Evolutionary conservation across 192 early-diverging fungal species (phyloP).

Genomic region (Phlyctochytrium planicorne): DNA sequence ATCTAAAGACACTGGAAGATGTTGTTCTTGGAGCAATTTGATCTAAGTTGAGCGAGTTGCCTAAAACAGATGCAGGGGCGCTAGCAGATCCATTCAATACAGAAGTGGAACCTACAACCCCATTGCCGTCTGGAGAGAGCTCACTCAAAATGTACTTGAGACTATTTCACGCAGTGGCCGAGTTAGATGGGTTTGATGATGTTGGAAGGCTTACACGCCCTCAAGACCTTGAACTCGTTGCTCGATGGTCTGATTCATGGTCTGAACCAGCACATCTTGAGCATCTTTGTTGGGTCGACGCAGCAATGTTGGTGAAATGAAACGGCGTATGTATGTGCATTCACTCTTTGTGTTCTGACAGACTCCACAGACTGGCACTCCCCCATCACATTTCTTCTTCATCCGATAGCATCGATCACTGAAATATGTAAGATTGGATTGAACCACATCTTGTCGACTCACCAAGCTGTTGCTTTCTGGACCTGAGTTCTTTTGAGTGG

Average conservation of each 20-base stretch:
- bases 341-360: neutral
- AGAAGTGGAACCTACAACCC: no score
- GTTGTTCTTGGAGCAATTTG: neutral
- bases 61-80: neutral
- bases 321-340: conserved; percentile 5
- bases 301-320: neutral
- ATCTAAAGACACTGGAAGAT: neutral
- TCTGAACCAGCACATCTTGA: neutral
- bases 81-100: neutral
- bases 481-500: no score
- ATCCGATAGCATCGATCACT: conserved; percentile 1
- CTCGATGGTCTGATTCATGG: neutral
- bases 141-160: no score
- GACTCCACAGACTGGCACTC: neutral
- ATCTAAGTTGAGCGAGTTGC: neutral
- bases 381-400: neutral
- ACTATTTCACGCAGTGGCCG: no score
- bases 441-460: neutral
- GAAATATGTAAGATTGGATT: neutral
- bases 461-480: conserved; percentile 2
- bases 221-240: conserved; percentile 1
- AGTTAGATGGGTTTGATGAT: no score
- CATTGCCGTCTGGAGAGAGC: no score
- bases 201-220: neutral
- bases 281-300: neutral